Evolutionary conservation across 2,329 filamentous ascomycete species (phyloP).

Genomic region (Lojkania enalia): DNA sequence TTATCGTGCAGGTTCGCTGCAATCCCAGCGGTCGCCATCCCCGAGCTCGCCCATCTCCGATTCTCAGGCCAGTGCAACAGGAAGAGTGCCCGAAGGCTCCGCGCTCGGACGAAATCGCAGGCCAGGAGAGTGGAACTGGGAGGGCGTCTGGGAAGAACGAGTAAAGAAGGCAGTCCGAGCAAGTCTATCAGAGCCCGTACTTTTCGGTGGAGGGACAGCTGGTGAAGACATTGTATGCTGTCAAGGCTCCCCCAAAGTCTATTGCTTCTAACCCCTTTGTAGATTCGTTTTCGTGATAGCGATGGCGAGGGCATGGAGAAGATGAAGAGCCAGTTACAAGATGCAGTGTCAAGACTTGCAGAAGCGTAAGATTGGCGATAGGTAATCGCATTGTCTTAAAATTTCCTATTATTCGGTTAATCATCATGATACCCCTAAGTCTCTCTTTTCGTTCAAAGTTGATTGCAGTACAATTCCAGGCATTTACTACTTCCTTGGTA

Average conservation of each 20-base stretch:
- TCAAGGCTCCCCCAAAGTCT: neutral
- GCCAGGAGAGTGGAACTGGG: constrained; percentile 95
- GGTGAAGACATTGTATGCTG: constrained; percentile 70
- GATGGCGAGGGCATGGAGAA: constrained; percentile 37
- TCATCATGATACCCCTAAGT: constrained; percentile 1
- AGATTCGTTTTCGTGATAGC: constrained; percentile 45
- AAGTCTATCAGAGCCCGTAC: constrained; percentile 75
- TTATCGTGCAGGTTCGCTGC: constrained; percentile 57
- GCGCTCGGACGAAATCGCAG: constrained; percentile 56
- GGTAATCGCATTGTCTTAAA: neutral
- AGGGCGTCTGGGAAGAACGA: constrained; percentile 91
- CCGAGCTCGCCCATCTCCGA: constrained; percentile 32
- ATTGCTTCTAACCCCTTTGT: constrained; percentile 13
- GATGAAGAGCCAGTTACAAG: constrained; percentile 36
- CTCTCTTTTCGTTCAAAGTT: neutral
- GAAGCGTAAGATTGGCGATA: constrained; percentile 15
- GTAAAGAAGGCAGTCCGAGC: constrained; percentile 77
- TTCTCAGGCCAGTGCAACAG: constrained; percentile 11
- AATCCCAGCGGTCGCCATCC: constrained; percentile 21
- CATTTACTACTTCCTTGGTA: neutral
- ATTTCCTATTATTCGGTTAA: neutral
- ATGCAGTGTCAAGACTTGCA: constrained; percentile 19
- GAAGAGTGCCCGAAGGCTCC: constrained; percentile 20
- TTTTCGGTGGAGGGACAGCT: constrained; percentile 69
- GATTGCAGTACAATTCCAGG: neutral